Evolutionary conservation across 495 filamentous ascomycete genomes (phyloP).

Genomic region (Corynascus novoguineensis): DNA sequence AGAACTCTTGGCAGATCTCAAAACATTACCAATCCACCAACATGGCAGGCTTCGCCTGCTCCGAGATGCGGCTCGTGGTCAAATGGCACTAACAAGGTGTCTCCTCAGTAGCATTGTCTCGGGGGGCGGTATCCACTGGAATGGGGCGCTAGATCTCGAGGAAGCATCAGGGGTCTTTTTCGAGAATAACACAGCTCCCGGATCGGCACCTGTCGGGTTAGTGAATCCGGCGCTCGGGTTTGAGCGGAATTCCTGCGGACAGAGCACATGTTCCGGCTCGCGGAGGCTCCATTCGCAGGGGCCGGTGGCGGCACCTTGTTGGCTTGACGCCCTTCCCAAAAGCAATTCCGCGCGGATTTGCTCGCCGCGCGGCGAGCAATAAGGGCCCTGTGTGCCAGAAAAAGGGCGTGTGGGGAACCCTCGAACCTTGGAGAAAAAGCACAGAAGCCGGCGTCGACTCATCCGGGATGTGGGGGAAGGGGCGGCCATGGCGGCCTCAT

Average conservation of each 20-base stretch:
- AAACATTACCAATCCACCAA: conserved; percentile 14
- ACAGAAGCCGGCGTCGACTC: background rate
- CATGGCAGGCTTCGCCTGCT: background rate
- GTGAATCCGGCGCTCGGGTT: background rate
- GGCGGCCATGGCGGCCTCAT: background rate
- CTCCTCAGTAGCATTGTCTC: background rate
- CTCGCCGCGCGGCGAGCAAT: background rate
- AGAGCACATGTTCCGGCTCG: background rate
- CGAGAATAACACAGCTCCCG: background rate
- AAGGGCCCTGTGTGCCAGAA: background rate
- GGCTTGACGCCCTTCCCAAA: background rate
- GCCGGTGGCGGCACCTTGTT: background rate
- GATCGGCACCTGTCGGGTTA: background rate
- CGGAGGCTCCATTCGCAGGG: background rate
- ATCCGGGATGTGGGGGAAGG: conserved; percentile 1
- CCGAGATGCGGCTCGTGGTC: background rate
- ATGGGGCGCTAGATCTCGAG: background rate
- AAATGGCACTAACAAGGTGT: background rate
- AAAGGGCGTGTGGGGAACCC: background rate
- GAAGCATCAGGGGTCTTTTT: no score
- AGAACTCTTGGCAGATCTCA: conserved; percentile 1
- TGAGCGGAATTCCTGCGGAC: background rate
- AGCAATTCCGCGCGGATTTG: background rate
- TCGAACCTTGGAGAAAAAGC: background rate
- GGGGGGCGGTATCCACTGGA: background rate